These are phyloP conservation scores for Chernovozyma sophiae-reginae DNA, from an alignment of 1,139 yeast genomes.

Conservation along the genomic window DNA sequence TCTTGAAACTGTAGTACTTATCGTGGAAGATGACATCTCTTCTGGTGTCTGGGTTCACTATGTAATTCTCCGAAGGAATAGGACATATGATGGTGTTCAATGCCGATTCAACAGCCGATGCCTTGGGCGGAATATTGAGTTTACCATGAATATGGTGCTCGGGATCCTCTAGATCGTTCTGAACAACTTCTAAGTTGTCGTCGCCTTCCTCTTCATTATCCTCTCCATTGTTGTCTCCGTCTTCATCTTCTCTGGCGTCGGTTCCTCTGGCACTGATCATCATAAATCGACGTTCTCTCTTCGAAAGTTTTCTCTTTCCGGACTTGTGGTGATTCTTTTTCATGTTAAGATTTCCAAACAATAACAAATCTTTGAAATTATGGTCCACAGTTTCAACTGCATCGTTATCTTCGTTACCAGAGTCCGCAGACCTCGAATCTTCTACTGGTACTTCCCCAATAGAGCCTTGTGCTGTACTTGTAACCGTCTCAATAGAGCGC, in stretches of 20 bases:
- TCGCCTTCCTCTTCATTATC: constrained; percentile 11
- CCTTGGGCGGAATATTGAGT: constrained; percentile 39
- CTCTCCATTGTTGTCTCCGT: constrained; percentile 1
- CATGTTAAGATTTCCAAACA: constrained; percentile 1
- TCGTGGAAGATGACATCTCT: constrained; percentile 73
- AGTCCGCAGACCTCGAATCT: neutral
- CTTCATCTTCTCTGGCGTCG: constrained; percentile 11
- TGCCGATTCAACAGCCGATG: constrained; percentile 44
- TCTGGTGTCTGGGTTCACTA: constrained; percentile 40
- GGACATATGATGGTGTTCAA: constrained; percentile 40
- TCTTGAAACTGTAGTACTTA: constrained; percentile 56
- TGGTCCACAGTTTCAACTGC: neutral
- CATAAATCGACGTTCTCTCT: constrained; percentile 20
- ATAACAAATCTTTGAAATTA: neutral
- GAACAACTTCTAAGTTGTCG: constrained; percentile 11
- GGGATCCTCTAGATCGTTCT: constrained; percentile 6
- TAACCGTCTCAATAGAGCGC: constrained; percentile 4
- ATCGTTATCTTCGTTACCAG: neutral
- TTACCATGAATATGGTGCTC: constrained; percentile 1
- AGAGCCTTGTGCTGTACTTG: constrained; percentile 2
- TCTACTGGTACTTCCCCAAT: constrained; percentile 13
- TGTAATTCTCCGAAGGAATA: constrained; percentile 31
- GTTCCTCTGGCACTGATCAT: constrained; percentile 25
- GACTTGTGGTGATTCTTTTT: neutral
- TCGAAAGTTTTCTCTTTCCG: constrained; percentile 9